Base-by-base conservation (phyloP, 495 filamentous ascomycete species). In the Neurospora cerealis region DNA sequence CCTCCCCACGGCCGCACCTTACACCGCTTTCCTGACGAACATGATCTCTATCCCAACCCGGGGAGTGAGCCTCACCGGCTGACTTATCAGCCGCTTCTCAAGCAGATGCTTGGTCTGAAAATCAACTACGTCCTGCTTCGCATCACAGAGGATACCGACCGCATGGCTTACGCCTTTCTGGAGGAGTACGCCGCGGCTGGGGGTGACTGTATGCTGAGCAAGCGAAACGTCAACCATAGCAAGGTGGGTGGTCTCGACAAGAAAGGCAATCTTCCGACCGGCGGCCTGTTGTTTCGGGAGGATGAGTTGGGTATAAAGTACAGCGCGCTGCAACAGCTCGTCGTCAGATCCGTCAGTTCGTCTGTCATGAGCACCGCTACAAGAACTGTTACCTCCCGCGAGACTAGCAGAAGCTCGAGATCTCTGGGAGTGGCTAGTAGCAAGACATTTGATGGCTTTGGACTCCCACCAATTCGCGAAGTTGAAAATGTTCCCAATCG, bases 111-210 rank as follows among this genome's bases (percentile, higher is more conserved):
- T 17, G 62, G 24, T 9, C 70, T 81, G 62, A 77, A 74, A 36
- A 77, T 84, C 76, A 82, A 84, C 78, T 84, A 83, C 54, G 74
- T 78, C 21, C 74, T 84, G 0, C 78, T 84, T 10, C 77, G 79
- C 4, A 81, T 84, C 75, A 80, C 74, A 69, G 1, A 11, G 15
- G 15, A 0, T 4, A 84, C 82, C n/a, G 79, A 83, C 44, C 73
- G 74, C 19, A 84, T 84, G 82, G 78, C 77, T 19, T 75, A 69
- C 19, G 13, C 13, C 10, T 83, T 83, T 75, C 60, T 74, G 32
- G 1, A 81, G 62, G 72, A 69, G 15, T 83, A 83, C 73, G 73
- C 74, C 32, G 71, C 48, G 6, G 69, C 70, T 39, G 17, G 48
- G 32, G 76, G 77, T 11, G 75, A 83, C 42, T 72, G 72, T 69